Base-by-base conservation (phyloP, 2,329 filamentous ascomycete species). In the Arthrocladium fulminans region DNA sequence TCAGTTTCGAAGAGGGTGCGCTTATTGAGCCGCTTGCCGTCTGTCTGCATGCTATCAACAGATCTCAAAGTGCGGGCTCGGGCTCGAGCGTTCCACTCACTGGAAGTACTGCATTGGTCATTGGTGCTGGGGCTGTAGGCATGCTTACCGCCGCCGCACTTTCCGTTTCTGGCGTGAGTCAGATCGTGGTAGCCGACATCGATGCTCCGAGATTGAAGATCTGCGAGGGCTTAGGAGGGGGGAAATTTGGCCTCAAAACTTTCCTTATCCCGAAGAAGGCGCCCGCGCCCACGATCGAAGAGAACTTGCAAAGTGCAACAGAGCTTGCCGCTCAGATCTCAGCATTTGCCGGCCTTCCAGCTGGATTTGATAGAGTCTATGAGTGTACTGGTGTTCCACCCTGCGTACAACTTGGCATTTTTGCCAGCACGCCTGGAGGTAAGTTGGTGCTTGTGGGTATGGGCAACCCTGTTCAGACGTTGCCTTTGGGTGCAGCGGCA, bases 51-150 rank as follows among this genome's bases (percentile, higher is more conserved):
- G 78, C 76, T 1, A 73, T 75, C 38, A 69, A 74, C 44, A 67
- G 79, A 44, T 79, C 76, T 44, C 62, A 70, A 43, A 65, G 71
- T 45, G 67, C 73, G 3, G 63, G 60, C 2, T 53, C 52, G 6
- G 52, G 59, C 3, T 59, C 59, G n/a, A 63, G 65, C 42, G 60
- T 60, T 3, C 52, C 57, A 17, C 46, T 58, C 17, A 54, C 65
- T 3, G 65, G 66, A 24, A 68, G 71, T 7, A 73, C 71, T 0
- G 75, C 78, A 1, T 59, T 81, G 15, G 73, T 81, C 1, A 77
- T 81, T 52, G 79, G 79, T 3, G 79, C 79, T 3, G 79, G 79
- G 3, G 76, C 79, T 2, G 77, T 82, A 8, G 79, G 79, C 0
- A 62, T 81, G 7, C 63, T 82, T 1, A 74, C 77, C 20, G 76